These are phyloP conservation scores for Zangia roseola DNA, from an alignment of 768 basidiomycete genomes.

Conservation along the genomic window DNA sequence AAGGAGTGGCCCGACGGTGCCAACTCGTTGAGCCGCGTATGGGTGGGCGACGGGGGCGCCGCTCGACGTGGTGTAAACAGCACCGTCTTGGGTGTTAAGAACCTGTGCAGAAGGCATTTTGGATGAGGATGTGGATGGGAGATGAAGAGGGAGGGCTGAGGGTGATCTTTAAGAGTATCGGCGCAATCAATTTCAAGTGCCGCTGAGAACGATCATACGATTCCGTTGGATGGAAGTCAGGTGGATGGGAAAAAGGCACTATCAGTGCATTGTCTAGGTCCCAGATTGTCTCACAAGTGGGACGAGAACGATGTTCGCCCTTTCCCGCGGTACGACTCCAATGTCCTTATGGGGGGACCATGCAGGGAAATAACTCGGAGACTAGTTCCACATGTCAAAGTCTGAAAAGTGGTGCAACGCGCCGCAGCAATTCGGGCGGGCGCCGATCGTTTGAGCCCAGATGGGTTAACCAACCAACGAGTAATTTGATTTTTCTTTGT, in stretches of 20 bases:
- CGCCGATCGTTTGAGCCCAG: too few species aligned
- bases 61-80: conserved; percentile 81
- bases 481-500: too few species aligned
- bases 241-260: conserved; percentile 6
- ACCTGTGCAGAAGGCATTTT: conserved; percentile 70
- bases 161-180: conserved; percentile 11
- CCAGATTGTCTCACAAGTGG: conserved; percentile 14
- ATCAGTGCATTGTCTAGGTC: not conserved
- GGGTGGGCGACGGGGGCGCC: conserved; percentile 77
- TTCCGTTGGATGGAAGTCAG: conserved; percentile 5
- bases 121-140: conserved; percentile 1
- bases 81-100: conserved; percentile 50
- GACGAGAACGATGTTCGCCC: too few species aligned
- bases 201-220: conserved; percentile 22
- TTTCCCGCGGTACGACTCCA: too few species aligned
- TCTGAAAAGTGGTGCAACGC: not conserved
- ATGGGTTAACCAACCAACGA: too few species aligned
- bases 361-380: too few species aligned
- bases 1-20: conserved; percentile 76
- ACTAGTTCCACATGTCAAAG: not conserved
- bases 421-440: too few species aligned
- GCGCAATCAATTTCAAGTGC: conserved; percentile 22
- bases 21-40: conserved; percentile 76
- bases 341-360: too few species aligned
- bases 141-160: not conserved